Base-by-base conservation (phyloP, 192 early-diverging fungal genomes). In the Geranomyces michiganensis region DNA sequence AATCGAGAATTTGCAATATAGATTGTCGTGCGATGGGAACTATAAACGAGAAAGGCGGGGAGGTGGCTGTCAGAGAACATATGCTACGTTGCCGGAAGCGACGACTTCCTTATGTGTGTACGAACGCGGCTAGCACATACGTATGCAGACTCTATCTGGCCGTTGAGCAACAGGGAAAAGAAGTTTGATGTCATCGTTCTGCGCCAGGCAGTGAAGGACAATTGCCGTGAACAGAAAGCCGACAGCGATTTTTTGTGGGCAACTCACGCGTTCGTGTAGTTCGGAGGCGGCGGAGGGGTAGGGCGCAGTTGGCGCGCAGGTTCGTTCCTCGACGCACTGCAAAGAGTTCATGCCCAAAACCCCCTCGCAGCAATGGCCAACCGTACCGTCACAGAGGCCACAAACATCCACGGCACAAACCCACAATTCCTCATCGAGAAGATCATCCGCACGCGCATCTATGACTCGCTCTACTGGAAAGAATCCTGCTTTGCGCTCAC, bases 351-450 rank as follows among this genome's bases (percentile, higher is more conserved):
- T 41, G 5, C 5, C 10, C 36, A 41, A 41, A 41, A 3, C 3
- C 36, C 3, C 5, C 36, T 41, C 10, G 36, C 36, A 41, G 36
- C 58, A 8, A 73, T 73, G 71, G 62, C 71, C 30, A 73, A 73
- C 71, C 62, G 64, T 13, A 73, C 71, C 17, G 51, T 33, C n/a
- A 65, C 29, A 32, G 91, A 90, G 27, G 93, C 90, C 13, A 80
- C 81, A 31, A 69, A 82, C 22, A 78, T 97, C 62, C 94, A 94
- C 62, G 97, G 97, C 58, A 90, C 89, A 15, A 91, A 99, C 76
- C 96, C 97, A 9, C 95, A 95, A 81, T 92, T 89, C 67, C 82
- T 99, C 21, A 90, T 99, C 53, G 96, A 98, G 81, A 97, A 96
- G 71, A 96, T 96, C 73, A 88, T 94, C 55, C 86, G 95, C 36